Base-by-base conservation (phyloP, 352 stramenopile species). In the Globisporangium yorkense region DNA sequence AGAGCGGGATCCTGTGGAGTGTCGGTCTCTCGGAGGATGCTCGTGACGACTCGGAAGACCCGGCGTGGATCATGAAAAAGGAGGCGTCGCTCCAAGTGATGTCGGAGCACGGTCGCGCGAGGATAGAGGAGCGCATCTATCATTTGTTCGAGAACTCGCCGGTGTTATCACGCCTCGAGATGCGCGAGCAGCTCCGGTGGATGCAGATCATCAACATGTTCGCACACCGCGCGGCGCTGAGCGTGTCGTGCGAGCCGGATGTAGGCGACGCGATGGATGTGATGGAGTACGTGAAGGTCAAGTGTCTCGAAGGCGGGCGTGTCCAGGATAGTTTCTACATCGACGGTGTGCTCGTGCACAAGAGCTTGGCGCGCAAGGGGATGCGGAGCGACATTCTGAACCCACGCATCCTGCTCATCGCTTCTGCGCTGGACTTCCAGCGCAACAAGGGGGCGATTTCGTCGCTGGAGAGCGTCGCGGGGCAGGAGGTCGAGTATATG, bases 401-500 rank as follows among this genome's bases (percentile, higher is more conserved):
- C 18, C 86, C 86, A 3, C 77, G 86, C 1, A 91, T 95, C 57
- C 55, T 95, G n/a, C 56, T 95, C 37, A 86, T 95, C 33, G 86
- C 84, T 20, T 92, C 86, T 9, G 72, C 78, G 24, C 66, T 95
- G 18, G 86, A 95, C 49, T 95, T 92, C 33, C 86, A 95, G 59
- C 77, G 84, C 41, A 87, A 89, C 52, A 92, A 92, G 54, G 82
- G 92, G 40, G 78, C 68, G 5, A 90, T 95, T 20, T 83, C 84
- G 21, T 92, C 84, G 13, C 61, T 95, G 24, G 86, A 95, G 61
- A 88, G 77, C 56, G 86, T 95, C 29, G 86, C 84, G 0, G 72
- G 72, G 1, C 84, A 94, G 73, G 86, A 95, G 76, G 69, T 91
- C 35, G 86, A 95, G 71, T 95, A 95, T 64, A 95, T 95, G 86